These are phyloP conservation scores for Chondrus crispus DNA, from an alignment of 23 red algal species.

Conservation along the genomic window DNA sequence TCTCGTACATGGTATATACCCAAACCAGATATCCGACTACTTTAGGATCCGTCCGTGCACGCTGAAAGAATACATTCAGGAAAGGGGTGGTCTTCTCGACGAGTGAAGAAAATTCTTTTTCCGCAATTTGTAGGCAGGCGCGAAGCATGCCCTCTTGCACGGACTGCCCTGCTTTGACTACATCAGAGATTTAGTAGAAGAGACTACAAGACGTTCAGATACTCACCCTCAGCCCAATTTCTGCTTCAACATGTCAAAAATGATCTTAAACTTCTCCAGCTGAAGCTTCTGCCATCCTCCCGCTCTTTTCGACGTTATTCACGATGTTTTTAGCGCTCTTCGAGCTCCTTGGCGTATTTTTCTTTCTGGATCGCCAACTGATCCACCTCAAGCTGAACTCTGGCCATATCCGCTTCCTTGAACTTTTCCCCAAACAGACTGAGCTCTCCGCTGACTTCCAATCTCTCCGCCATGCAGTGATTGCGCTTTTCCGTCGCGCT, in stretches of 20 bases:
- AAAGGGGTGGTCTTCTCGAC: background rate
- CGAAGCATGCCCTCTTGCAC: background rate
- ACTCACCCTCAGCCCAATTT: background rate
- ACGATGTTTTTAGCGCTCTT: background rate
- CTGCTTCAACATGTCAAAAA: background rate
- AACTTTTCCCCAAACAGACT: background rate
- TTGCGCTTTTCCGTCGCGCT: background rate
- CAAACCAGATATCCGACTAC: background rate
- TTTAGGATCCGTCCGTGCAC: background rate
- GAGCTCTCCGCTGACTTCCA: background rate
- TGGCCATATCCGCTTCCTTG: background rate
- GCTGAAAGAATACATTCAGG: background rate
- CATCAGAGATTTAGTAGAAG: too few relatives aligned
- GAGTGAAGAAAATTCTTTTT: background rate
- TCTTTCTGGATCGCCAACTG: background rate
- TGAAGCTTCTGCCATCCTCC: background rate
- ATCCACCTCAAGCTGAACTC: background rate
- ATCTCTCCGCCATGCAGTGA: background rate
- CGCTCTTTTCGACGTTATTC: background rate
- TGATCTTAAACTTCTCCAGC: slow-evolving; percentile 2
- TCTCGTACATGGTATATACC: background rate
- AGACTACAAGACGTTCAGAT: too few relatives aligned
- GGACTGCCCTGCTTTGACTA: too few relatives aligned
- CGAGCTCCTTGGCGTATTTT: background rate
- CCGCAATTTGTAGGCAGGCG: background rate